These are phyloP conservation scores for Penicillium alfredii DNA, from an alignment of 495 filamentous ascomycete genomes.

Conservation along the genomic window DNA sequence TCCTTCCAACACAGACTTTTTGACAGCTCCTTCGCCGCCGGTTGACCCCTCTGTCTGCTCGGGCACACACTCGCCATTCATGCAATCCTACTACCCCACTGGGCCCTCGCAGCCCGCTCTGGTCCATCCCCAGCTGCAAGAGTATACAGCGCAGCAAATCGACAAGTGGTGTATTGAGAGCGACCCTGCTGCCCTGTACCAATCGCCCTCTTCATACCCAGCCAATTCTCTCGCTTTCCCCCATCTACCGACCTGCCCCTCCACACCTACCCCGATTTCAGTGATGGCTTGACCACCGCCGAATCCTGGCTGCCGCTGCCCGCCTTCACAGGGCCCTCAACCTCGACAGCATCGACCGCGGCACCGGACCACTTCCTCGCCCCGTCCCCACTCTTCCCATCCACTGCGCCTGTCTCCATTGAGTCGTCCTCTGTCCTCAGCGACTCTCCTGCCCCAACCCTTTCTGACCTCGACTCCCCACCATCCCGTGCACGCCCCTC, in stretches of 20 bases:
- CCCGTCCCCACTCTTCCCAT: conserved; percentile 1
- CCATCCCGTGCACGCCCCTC: conserved; percentile 3
- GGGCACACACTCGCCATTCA: conserved; percentile 13
- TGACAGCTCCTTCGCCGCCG: conserved; percentile 7
- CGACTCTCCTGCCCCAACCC: conserved; percentile 16
- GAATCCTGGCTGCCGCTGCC: conserved; percentile 15
- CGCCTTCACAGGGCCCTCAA: conserved; percentile 1
- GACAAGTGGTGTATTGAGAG: conserved; percentile 22
- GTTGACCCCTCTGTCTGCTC: conserved; percentile 4
- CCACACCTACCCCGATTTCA: conserved; percentile 7
- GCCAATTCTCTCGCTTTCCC: conserved; percentile 9
- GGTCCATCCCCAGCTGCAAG: background rate
- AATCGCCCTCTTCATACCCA: conserved; percentile 3
- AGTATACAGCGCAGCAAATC: conserved; percentile 19
- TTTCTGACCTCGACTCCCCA: conserved; percentile 16
- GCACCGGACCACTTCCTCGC: conserved; percentile 13
- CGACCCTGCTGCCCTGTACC: conserved; percentile 4
- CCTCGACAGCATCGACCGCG: conserved; percentile 1
- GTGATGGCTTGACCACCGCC: conserved; percentile 5
- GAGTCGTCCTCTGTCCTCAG: conserved; percentile 11
- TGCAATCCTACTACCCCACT: conserved; percentile 14
- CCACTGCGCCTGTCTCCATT: background rate
- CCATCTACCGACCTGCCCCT: conserved; percentile 5
- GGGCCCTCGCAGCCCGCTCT: conserved; percentile 1
- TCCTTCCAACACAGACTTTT: conserved; percentile 14